These are phyloP conservation scores for Tolypocladium ophioglossoides DNA, from an alignment of 2,329 filamentous ascomycete species.

Conservation along the genomic window DNA sequence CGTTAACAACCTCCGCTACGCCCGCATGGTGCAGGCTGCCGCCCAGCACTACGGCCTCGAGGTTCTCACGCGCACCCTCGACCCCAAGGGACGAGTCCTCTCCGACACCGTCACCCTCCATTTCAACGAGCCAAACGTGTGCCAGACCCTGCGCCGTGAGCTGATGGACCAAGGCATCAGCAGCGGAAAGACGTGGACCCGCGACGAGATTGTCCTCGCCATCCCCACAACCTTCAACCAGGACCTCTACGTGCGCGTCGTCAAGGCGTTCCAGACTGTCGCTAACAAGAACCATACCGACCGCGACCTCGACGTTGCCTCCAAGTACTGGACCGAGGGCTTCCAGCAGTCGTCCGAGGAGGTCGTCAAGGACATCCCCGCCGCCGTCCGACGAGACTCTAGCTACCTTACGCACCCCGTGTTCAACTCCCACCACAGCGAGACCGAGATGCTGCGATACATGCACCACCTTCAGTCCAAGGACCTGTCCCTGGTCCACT, in stretches of 20 bases:
- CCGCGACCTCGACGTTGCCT: conserved; percentile 16
- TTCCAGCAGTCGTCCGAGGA: conserved; percentile 24
- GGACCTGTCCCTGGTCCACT: conserved; percentile 87
- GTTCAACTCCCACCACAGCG: conserved; percentile 91
- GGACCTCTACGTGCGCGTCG: conserved; percentile 9
- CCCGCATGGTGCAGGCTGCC: conserved; percentile 57
- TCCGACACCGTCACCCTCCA: conserved; percentile 77
- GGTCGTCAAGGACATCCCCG: conserved; percentile 35
- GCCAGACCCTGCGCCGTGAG: conserved; percentile 16
- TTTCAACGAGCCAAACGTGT: conserved; percentile 14
- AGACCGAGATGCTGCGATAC: conserved; percentile 89
- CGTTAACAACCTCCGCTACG: conserved; percentile 61
- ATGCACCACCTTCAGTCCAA: conserved; percentile 90
- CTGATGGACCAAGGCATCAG: conserved; percentile 55
- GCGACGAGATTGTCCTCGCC: conserved; percentile 14
- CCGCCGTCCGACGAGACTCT: conserved; percentile 57
- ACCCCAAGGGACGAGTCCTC: conserved; percentile 44
- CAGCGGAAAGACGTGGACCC: conserved; percentile 50
- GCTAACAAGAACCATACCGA: conserved; percentile 14
- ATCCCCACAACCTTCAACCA: conserved; percentile 14
- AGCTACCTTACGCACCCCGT: conserved; percentile 78
- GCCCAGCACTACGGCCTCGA: conserved; percentile 53
- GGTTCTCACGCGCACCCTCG: conserved; percentile 46
- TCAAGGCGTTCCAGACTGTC: conserved; percentile 15
- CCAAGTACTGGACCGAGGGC: conserved; percentile 29